Conservation (phyloP, 2,329 filamentous ascomycete genomes). For the Bertia moriformis region DNA sequence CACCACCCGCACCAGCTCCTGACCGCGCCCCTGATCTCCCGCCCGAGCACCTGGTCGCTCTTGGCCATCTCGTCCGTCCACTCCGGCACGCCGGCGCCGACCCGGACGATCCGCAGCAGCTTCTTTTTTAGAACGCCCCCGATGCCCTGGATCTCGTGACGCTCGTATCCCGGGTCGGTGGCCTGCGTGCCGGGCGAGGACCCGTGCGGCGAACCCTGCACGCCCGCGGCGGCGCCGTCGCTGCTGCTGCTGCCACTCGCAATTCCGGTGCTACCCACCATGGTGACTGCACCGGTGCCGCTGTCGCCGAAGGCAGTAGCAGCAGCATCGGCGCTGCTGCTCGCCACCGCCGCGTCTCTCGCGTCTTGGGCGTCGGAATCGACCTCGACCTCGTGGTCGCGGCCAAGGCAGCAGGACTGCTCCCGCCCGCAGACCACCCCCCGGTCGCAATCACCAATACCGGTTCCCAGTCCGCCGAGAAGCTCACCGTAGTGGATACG, state of each 20-base stretch:
- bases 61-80: slow-evolving; percentile 63
- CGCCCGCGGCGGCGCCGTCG: slow-evolving; percentile 8
- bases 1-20: slow-evolving; percentile 94
- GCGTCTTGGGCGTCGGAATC: slow-evolving; percentile 73
- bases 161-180: slow-evolving; percentile 59
- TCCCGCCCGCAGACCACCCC: slow-evolving; percentile 80
- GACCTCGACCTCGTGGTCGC: slow-evolving; percentile 67
- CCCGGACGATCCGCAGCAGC: slow-evolving; percentile 64
- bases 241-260: slow-evolving; percentile 7
- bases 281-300: no score
- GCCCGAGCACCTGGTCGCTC: slow-evolving; percentile 48
- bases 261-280: no score
- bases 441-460: slow-evolving; percentile 73
- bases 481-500: slow-evolving; percentile 71
- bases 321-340: background rate
- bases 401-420: slow-evolving; percentile 58
- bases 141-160: slow-evolving; percentile 83
- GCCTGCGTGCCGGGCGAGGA: no score
- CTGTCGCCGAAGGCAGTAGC: background rate
- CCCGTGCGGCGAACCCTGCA: no score
- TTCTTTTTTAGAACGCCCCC: slow-evolving; percentile 80
- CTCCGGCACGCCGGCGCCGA: slow-evolving; percentile 75
- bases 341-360: slow-evolving; percentile 25
- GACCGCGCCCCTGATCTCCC: slow-evolving; percentile 53
- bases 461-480: slow-evolving; percentile 67